phyloP scores from a whole-genome alignment of 306 rosid genomes.

The Amphicarpaea edgeworthii region DNA sequence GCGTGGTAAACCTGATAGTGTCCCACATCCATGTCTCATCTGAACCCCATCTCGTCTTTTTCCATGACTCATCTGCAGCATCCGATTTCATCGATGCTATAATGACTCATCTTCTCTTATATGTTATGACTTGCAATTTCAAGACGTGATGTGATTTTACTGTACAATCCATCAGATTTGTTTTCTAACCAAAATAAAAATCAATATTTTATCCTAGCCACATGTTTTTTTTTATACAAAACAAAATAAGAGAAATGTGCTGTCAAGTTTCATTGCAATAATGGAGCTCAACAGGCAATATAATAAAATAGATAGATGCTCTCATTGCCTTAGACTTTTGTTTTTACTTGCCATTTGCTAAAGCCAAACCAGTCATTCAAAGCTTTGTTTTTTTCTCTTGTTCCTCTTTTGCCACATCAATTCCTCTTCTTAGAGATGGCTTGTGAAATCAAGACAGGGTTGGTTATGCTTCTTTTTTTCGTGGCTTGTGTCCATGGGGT shows the following conservation, averaged over 20 bases:
- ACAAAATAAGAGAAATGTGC: background rate
- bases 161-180: background rate
- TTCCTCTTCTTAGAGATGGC: background rate
- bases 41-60: too few relatives aligned
- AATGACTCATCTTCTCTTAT: too few relatives aligned
- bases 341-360: background rate
- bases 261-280: background rate
- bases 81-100: too few relatives aligned
- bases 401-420: background rate
- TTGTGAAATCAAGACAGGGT: background rate
- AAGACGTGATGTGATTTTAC: background rate
- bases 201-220: background rate
- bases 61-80: too few relatives aligned
- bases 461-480: constrained; percentile 10
- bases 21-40: too few relatives aligned
- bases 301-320: background rate
- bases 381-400: background rate
- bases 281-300: background rate
- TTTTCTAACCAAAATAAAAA: background rate
- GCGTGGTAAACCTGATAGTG: too few relatives aligned
- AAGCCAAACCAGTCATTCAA: background rate
- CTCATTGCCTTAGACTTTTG: background rate
- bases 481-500: background rate
- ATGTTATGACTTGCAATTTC: too few relatives aligned
- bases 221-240: background rate